Base-by-base conservation (phyloP, 345 rosid species). In the Salix purpurea region DNA sequence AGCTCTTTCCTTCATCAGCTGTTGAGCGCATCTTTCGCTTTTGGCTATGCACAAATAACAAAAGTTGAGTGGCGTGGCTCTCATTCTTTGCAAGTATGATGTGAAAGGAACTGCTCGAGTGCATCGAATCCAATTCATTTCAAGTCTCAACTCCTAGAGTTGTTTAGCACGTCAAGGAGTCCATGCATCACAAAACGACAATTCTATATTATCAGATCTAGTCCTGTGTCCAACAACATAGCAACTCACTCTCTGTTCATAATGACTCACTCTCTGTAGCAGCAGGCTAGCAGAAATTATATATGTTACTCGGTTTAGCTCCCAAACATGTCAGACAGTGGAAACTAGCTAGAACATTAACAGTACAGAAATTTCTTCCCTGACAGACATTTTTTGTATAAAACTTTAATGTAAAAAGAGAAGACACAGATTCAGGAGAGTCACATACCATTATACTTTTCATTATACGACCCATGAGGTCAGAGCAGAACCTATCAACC, bases 31-130 rank as follows among this genome's bases (percentile, higher is more conserved):
- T n/a, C n/a, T n/a, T n/a, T n/a, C n/a, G n/a, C n/a, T n/a, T n/a
- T n/a, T n/a, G n/a, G n/a, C n/a, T n/a, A n/a, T n/a, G n/a, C n/a
- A n/a, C n/a, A n/a, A n/a, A n/a, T n/a, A n/a, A n/a, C n/a, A n/a
- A n/a, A n/a, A n/a, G n/a, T n/a, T n/a, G n/a, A 74, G 77, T 52
- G 48, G 60, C 75, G 65, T 67, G 32, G 26, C 50, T 67, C 48
- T 14, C 18, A 65, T n/a, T 11, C 64, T 19, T 40, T 37, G 46
- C 48, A 42, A 69, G 58, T 66, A 68, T 40, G 60, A 68, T 9
- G 21, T 16, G 42, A 44, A 1, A 46, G 23, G 34, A 73, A 80
- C 15, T 44, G 58, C 70, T 71, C 66, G 26, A 60, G 56, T 72
- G 30, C 65, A 74, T 37, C 48, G 24, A 46, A 48, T 19, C 19